Percentiles rank a stretch among this genome's conserved stretches.
Evolutionary conservation across 139 green algal species (phyloP).

Genomic region (Chlorella sp.): DNA sequence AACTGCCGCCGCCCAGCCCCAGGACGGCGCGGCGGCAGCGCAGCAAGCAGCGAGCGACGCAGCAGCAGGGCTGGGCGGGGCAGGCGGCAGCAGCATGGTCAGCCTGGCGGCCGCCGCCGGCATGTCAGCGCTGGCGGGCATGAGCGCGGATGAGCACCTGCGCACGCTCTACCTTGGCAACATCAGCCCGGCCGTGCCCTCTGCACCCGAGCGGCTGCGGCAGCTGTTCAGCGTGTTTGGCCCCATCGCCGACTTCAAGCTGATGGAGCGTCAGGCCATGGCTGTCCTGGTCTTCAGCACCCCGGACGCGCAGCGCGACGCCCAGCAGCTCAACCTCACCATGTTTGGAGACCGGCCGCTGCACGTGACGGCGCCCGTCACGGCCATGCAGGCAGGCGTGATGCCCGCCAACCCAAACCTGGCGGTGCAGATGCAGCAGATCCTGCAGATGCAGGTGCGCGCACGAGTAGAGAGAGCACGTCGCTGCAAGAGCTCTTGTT

Average conservation of each 20-base stretch:
- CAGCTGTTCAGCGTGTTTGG: slow-evolving; percentile 25
- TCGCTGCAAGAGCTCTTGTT: background rate
- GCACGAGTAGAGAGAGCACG: background rate
- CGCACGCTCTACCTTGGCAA: slow-evolving; percentile 21
- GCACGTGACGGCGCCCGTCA: slow-evolving; percentile 17
- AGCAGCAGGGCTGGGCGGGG: background rate
- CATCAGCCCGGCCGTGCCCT: slow-evolving; percentile 19
- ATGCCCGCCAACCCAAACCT: slow-evolving; percentile 18
- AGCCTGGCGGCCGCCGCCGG: background rate
- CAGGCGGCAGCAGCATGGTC: background rate
- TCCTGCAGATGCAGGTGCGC: slow-evolving; percentile 17
- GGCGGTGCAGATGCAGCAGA: slow-evolving; percentile 34
- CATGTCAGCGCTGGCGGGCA: slow-evolving; percentile 1
- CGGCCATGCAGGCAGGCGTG: slow-evolving; percentile 12
- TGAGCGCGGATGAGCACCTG: slow-evolving; percentile 13
- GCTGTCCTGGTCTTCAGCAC: slow-evolving; percentile 4
- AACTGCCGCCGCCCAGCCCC: background rate
- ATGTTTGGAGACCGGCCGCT: slow-evolving; percentile 24
- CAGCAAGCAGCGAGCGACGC: background rate
- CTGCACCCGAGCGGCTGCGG: slow-evolving; percentile 20
- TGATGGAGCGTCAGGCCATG: slow-evolving; percentile 7
- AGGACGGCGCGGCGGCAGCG: background rate
- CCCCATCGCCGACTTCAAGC: background rate
- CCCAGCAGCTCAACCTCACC: slow-evolving; percentile 17
- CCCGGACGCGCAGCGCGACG: slow-evolving; percentile 5